Base-by-base conservation (phyloP, 2,329 filamentous ascomycete genomes). In the Fusarium begoniae region DNA sequence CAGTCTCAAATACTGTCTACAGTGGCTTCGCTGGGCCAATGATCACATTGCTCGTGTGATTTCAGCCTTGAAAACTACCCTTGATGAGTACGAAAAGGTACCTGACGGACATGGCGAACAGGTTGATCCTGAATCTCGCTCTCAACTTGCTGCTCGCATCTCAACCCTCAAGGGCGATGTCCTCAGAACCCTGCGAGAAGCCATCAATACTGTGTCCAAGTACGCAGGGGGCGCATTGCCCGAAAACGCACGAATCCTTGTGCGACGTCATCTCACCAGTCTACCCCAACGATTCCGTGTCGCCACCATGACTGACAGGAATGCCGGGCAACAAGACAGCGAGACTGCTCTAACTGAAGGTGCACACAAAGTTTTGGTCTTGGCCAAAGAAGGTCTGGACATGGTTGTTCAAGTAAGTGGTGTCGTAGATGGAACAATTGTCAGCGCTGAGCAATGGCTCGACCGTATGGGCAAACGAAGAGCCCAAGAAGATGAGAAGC, bases 371-470 rank as follows among this genome's bases (percentile, higher is more conserved):
- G 95, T 97, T 63, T 85, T 98, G 18, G 90, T 96, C 3, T 90
- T 98, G 58, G 96, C 96, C 12, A 93, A 93, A 78, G 96, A 98
- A 81, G 94, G 95, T 0, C 86, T 98, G 20, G 95, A 98, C 76
- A 98, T 98, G 92, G 95, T 98, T 88, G 89, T 91, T 2, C 95
- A 98, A 81, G 94, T 99, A 56, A 96, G 92, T 45, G 91, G 92
- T 10, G 94, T 98, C 5, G 88, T 98, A 14, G 94, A 97, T 75
- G 93, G 94, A 60, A 98, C 96, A 1, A 93, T 98, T 60, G 89
- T 93, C 63, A 96, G 93, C 77, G 96, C 96, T 1, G 96, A 98
- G 82, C 90, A 92, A 76, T 98, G 96, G 96, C 94, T 96, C 74
- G 93, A 95, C 67, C 87, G 91, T 26, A 86, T 97, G 66, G 94